phyloP scores from a whole-genome alignment of 306 rosid species.

The Cucumis sativus region Cucumber_9930_V3 NC_026657.2:31656501-31657000 shows the following conservation, averaged over 20 bases:
- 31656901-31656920: conserved; percentile 10
- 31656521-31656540: neutral
- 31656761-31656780: conserved; percentile 91
- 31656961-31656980: conserved; percentile 79
- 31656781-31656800: conserved; percentile 94
- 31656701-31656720: conserved; percentile 79
- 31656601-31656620: neutral
- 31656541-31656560: neutral
- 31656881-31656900: neutral
- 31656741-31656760: conserved; percentile 37
- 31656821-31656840: conserved; percentile 47
- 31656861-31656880: neutral
- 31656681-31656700: conserved; percentile 22
- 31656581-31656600: neutral
- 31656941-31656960: conserved; percentile 86
- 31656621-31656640: neutral
- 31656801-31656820: conserved; percentile 86
- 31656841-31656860: neutral
- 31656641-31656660: neutral
- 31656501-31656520: neutral
- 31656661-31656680: conserved; percentile 14
- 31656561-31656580: neutral
- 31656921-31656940: conserved; percentile 59
- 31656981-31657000: conserved; percentile 84
- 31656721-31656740: conserved; percentile 72